Percentiles rank a stretch among this genome's conserved stretches.
Evolutionary conservation across 78 protist species (phyloP).

Genomic region (Dictyostelium intermedium): DNA sequence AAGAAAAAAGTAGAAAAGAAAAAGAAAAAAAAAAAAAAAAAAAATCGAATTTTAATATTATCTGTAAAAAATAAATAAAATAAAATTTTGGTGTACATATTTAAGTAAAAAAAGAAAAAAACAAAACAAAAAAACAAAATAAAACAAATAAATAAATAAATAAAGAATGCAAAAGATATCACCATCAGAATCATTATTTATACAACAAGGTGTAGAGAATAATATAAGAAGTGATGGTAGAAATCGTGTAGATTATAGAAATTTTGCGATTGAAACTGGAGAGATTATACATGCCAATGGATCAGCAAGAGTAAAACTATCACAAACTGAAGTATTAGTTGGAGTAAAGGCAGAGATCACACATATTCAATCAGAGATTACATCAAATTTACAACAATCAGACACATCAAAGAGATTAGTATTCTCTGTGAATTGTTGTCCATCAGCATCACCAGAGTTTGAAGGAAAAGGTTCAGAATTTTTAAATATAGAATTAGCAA

Average conservation of each 20-base stretch:
- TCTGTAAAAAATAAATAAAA: background rate
- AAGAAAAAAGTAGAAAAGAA: too few relatives aligned
- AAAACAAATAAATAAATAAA: background rate
- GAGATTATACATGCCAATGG: slow-evolving; percentile 79
- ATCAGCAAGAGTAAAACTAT: slow-evolving; percentile 52
- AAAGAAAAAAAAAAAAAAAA: background rate
- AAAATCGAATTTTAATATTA: too few relatives aligned
- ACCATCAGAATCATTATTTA: slow-evolving; percentile 51
- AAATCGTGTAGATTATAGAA: slow-evolving; percentile 73
- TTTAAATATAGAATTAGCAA: slow-evolving; percentile 74
- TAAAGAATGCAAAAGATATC: slow-evolving; percentile 50
- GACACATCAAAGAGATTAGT: slow-evolving; percentile 31
- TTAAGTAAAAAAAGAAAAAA: background rate
- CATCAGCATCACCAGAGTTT: slow-evolving; percentile 84
- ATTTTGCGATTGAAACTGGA: slow-evolving; percentile 57
- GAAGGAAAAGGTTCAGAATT: slow-evolving; percentile 73
- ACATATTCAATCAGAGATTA: slow-evolving; percentile 1
- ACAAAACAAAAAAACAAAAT: background rate
- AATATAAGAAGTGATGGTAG: slow-evolving; percentile 79
- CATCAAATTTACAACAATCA: background rate
- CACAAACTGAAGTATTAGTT: slow-evolving; percentile 77
- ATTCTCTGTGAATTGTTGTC: slow-evolving; percentile 66
- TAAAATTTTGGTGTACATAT: too few relatives aligned
- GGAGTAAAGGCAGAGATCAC: slow-evolving; percentile 82
- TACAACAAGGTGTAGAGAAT: slow-evolving; percentile 61